Percentiles rank a stretch among this genome's conserved stretches.
Evolutionary conservation across 1,139 yeast genomes (phyloP).

Genomic region (Komagataea norvegica): DNA sequence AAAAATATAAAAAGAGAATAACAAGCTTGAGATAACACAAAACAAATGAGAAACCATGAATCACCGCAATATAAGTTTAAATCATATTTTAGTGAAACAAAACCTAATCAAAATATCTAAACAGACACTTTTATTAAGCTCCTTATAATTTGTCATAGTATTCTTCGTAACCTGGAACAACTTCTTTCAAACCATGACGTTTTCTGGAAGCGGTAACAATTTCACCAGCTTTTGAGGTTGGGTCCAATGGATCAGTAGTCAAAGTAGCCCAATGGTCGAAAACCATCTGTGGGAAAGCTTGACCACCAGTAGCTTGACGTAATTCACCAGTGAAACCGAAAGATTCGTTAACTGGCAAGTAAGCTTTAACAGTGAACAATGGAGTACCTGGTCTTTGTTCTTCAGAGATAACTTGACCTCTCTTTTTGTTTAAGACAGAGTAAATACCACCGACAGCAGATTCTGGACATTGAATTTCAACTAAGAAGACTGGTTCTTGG

Average conservation of each 20-base stretch:
- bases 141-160: conserved; percentile 95
- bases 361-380: conserved; percentile 97
- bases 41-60: conserved; percentile 3
- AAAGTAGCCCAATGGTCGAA: conserved; percentile 97
- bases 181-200: conserved; percentile 97
- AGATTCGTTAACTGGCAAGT: conserved; percentile 99
- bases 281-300: conserved; percentile 99
- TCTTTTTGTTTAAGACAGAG: conserved; percentile 99
- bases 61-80: no score
- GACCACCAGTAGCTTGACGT: conserved; percentile 99
- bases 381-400: conserved; percentile 99
- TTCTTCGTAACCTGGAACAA: conserved; percentile 98
- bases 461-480: conserved; percentile 99
- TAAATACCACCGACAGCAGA: conserved; percentile 99
- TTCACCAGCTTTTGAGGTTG: conserved; percentile 89
- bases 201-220: conserved; percentile 88
- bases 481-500: conserved; percentile 99
- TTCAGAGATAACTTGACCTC: conserved; percentile 99
- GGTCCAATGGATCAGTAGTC: conserved; percentile 90
- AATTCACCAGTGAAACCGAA: conserved; percentile 99
- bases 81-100: no score
- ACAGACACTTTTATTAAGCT: conserved; percentile 2
- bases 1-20: conserved; percentile 11
- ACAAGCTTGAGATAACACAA: conserved; percentile 3
- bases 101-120: neutral